Base-by-base conservation (phyloP, 202 grass and related monocot species). In the Schoenoplectus tabernaemontani region DNA sequence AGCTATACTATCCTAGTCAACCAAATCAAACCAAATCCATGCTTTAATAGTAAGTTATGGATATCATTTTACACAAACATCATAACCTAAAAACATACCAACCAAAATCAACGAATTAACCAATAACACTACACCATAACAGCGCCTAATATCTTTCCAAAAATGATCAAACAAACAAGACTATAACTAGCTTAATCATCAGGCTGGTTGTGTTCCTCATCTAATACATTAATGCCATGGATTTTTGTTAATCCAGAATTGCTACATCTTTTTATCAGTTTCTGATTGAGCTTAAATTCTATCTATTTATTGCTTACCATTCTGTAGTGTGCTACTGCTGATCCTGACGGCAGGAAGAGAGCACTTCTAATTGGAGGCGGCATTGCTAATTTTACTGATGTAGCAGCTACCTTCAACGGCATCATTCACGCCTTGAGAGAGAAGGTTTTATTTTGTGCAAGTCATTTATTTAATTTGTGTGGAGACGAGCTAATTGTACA, bases 361-460 rank as follows among this genome's bases (percentile, higher is more conserved):
- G 95, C 89, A 34, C 87, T 98, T 62, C 89, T 98, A 75, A 90
- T 98, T 4, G 95, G 95, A 86, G 95, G 95, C 28, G 91, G 91
- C 51, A 98, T 98, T 50, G 95, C 91, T 79, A 94, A 98, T 87
- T 98, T 98, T 84, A 98, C 95, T 2, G 89, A 98, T 84, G 95
- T 94, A 34, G 94, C 94, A 12, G 86, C 95, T 42, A 98, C 95
- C 47, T 94, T 98, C 70, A 92, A 79, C 79, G 95, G 91, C 65
- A 94, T 97, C 71, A 97, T 94, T 69, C 80, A 75, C 16, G 94
- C 94, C 36, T 73, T 97, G 77, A 97, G 89, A 66, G 94, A 97
- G 89, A 97, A 97, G 91, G 94, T n/a, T 86, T 84, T 78, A 7
- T 38, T 57, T 41, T 37, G 1, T 41, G 58, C 0, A 38, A 64